Base-by-base conservation (phyloP, 106 monocot species). In the Acorus calamus region DNA sequence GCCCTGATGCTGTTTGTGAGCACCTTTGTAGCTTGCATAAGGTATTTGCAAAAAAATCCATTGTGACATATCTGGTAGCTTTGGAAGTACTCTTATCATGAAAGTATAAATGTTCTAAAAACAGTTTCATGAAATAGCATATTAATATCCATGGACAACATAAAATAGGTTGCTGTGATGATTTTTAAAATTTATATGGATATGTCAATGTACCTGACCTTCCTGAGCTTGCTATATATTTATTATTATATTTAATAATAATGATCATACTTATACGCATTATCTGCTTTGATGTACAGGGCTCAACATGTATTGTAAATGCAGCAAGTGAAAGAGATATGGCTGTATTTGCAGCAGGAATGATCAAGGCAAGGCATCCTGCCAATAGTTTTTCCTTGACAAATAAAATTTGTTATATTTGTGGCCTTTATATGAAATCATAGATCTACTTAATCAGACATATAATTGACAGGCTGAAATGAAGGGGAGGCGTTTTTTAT, bases 291-390 rank as follows among this genome's bases (percentile, higher is more conserved):
- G 47, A 9, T 49, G 52, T 5, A 55, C 53, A 96, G 94, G 94
- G 90, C n/a, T 82, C 90, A 66, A 72, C 72, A 54, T 96, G 90
- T 57, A 87, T 96, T 65, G 82, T 96, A 13, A 96, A 96, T 83
- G 90, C 94, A 50, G 87, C 90, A 63, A 96, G 90, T 78, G 94
- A 87, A 67, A 81, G 80, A 70, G 94, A 96, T 48, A 64, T 90
- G 44, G 63, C 81, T 65, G 94, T 96, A 53, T 90, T 96, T 76
- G 84, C 94, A 47, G 82, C 90, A 56, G 94, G 90, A 84, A 96
- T 96, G 94, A 96, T 96, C 42, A 79, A 87, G 84, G 94, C 44
- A 89, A 75, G 70, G 8, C 51, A 59, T 14, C 11, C 66, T 63
- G n/a, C 45, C 28, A 28, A 28, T 44, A 45, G 50, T 55, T 8